Evolutionary conservation across 1,284 basidiomycete genomes (phyloP), one percentile per base, ranked within the genome.

Genomic region (Ganoderma multipileum): DNA sequence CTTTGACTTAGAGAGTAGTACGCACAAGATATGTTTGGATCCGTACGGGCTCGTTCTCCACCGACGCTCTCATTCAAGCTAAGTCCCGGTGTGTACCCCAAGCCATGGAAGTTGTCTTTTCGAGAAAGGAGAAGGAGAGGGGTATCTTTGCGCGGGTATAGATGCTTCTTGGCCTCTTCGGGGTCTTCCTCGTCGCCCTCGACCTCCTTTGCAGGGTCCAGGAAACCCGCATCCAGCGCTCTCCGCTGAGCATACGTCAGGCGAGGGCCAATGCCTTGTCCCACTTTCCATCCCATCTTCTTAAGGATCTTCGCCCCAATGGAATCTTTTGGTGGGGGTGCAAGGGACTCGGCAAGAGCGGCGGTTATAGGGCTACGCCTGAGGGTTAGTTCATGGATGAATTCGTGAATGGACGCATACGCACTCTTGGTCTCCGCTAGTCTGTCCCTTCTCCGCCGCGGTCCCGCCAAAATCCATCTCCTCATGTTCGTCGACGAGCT

Each of bases 231-330:
- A 75, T 93, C 89, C 77, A 96, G 94, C 20, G 89, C 83, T 72
- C 87, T 88, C 47, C 92, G 88, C 76, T 94, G 91, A 47, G 89
- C 86, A 66, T 92, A 87, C 1, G 95, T 91, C n/a, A 99, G 84
- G 8, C 96, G 89, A 1, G 96, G 95, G 0, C 97, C 97, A 33
- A 99, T 89, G 5, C 96, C 97, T 79, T 98, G 95, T 0, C 97
- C 97, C 0, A 91, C 81, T 66, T 92, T 87, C 97, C 97, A 99
- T 0, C 97, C 97, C 91, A 99, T 97, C 79, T 95, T 96, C 80
- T 91, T 92, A 61, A 99, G 86, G 4, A 99, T 89, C 39, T 89
- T 88, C 9, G 93, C 91, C 0, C 96, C 96, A 28, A 87, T 83
- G 8, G 93, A 93, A 71, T 94, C 91, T 55, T 88, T 90, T 47